A percentile compares a stretch with the other conserved stretches of the same genome.
These are phyloP conservation scores for Dipteronia dyeriana DNA, from an alignment of 345 rosid species.

Conservation along the genomic window DNA sequence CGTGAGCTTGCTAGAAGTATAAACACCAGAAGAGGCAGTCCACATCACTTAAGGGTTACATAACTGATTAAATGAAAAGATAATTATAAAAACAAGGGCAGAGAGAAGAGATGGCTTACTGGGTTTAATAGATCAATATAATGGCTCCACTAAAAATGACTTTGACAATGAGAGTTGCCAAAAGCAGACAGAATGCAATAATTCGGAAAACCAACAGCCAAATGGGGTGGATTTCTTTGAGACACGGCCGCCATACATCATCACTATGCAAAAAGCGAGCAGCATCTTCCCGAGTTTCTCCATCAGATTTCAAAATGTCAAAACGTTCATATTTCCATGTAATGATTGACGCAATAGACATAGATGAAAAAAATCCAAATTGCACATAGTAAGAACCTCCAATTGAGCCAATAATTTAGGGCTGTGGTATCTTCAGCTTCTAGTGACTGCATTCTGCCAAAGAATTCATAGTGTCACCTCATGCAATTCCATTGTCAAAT, in stretches of 20 bases:
- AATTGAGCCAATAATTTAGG: slow-evolving; percentile 67
- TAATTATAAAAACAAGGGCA: background rate
- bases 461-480: slow-evolving; percentile 14
- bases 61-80: too few species aligned
- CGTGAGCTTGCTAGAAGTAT: background rate
- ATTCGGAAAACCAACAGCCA: slow-evolving; percentile 61
- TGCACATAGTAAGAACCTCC: slow-evolving; percentile 68
- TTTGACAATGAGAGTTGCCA: slow-evolving; percentile 35
- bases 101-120: slow-evolving; percentile 41
- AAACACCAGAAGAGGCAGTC: background rate
- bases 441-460: slow-evolving; percentile 37
- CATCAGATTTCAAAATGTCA: slow-evolving; percentile 27
- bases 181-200: slow-evolving; percentile 54
- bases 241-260: slow-evolving; percentile 64
- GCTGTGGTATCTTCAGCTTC: slow-evolving; percentile 32
- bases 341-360: slow-evolving; percentile 38
- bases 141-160: slow-evolving; percentile 35
- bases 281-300: slow-evolving; percentile 25
- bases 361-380: slow-evolving; percentile 48
- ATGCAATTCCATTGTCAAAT: background rate
- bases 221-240: slow-evolving; percentile 52
- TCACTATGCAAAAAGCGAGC: slow-evolving; percentile 31
- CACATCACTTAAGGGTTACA: too few species aligned
- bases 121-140: slow-evolving; percentile 58
- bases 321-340: slow-evolving; percentile 54